Evolutionary conservation across 352 stramenopile species (phyloP), one percentile per base, ranked within the genome.

Genomic region (Phytophthora ohioensis): DNA sequence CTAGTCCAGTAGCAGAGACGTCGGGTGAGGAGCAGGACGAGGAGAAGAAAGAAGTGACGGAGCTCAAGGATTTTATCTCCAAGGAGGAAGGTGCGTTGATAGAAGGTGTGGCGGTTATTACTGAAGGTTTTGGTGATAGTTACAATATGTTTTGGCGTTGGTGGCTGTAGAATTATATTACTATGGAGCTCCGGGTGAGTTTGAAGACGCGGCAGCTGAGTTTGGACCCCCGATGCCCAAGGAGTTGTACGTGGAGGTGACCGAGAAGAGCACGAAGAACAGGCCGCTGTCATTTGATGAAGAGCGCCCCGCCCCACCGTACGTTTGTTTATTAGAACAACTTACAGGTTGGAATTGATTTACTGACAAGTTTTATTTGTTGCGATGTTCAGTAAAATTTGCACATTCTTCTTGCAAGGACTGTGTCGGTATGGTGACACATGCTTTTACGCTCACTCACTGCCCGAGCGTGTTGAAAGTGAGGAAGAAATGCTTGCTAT

Each of bases 401-500:
- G 90, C 58, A 92, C 83, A 60, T 97, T 91, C 68, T 94, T 90
- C 57, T 57, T 95, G 45, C 88, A 95, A 65, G 90, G 90, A 32
- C 46, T 80, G 56, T 97, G 90, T 38, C 76, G 82, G n/a, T 95
- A 93, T 58, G 90, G 90, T 30, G 71, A 94, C 36, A 81, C 76
- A 41, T 97, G 90, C 74, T 91, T 95, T 46, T 95, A 94, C 67
- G 76, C 88, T 54, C 90, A 97, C 70, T 75, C 81, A 42, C 75
- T 91, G 17, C 72, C 75, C 5, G 70, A 80, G 39, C 55, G 71
- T 42, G 64, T 82, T 32, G 67, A 78, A 46, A 88, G 74, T 4
- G 75, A 82, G 32, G 77, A 82, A 11, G 82, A 92, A 52, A 83
- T 82, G 61, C 69, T 80, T 27, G 69, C 78, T 1, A 84, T 87